A percentile compares a stretch with the other conserved stretches of the same genome.
Conservation (phyloP, 257 asterid species). For the Fraxinus cuspidata region DNA sequence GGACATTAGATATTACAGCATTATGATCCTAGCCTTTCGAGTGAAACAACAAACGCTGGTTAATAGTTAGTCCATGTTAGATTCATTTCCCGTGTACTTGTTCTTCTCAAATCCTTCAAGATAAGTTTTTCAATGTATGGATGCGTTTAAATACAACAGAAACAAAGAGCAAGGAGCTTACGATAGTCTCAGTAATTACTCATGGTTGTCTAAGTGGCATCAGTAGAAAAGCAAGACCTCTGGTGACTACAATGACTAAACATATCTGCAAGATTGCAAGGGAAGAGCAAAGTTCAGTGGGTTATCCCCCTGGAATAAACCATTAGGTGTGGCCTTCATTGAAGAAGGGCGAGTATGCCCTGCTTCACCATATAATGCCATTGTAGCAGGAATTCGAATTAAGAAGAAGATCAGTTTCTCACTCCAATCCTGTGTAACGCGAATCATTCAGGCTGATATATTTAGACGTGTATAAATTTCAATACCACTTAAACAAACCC, state of each 20-base stretch:
- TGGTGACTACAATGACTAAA: slow-evolving; percentile 57
- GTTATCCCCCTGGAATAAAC: slow-evolving; percentile 72
- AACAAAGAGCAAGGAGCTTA: slow-evolving; percentile 32
- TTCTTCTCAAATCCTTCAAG: background rate
- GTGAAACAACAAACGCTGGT: background rate
- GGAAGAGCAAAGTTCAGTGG: slow-evolving; percentile 77
- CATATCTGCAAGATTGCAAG: slow-evolving; percentile 63
- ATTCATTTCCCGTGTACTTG: background rate
- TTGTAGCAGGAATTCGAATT: slow-evolving; percentile 6
- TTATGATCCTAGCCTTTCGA: background rate
- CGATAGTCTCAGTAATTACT: slow-evolving; percentile 76
- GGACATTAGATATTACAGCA: background rate
- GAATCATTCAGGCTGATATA: background rate
- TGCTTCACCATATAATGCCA: slow-evolving; percentile 29
- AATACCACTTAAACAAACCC: background rate
- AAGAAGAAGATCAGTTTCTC: background rate
- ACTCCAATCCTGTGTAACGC: background rate
- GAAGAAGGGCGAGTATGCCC: slow-evolving; percentile 43
- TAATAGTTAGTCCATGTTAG: background rate
- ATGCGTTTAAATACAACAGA: background rate
- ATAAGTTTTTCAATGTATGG: background rate
- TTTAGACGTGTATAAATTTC: background rate
- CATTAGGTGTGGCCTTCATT: slow-evolving; percentile 75
- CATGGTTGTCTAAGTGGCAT: slow-evolving; percentile 73
- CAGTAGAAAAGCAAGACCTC: slow-evolving; percentile 62